phyloP scores from a whole-genome alignment of 1,284 basidiomycete species.

The Omphalotus olearius region DNA sequence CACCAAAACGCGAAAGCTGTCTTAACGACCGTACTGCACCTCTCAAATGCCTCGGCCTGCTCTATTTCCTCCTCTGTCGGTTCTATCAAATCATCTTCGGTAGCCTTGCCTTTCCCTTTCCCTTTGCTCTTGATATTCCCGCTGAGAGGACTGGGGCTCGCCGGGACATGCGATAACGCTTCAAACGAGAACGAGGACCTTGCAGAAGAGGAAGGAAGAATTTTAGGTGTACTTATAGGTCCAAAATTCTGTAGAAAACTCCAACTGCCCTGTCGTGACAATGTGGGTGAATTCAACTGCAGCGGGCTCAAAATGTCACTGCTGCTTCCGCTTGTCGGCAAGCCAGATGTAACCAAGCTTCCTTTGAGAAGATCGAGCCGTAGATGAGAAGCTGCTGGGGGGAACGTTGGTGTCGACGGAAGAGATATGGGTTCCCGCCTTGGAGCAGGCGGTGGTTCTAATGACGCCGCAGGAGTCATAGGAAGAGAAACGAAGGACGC shows the following conservation, averaged over 20 bases:
- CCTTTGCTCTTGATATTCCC: slow-evolving; percentile 6
- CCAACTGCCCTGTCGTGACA: slow-evolving; percentile 14
- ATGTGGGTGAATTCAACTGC: slow-evolving; percentile 32
- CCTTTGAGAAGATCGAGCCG: slow-evolving; percentile 29
- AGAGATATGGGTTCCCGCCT: not conserved
- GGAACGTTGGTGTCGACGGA: slow-evolving; percentile 2
- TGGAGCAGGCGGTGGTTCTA: not conserved
- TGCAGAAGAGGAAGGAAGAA: not conserved
- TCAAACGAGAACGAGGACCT: slow-evolving; percentile 3
- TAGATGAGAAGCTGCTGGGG: slow-evolving; percentile 16
- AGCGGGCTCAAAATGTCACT: slow-evolving; percentile 48
- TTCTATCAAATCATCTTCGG: not conserved
- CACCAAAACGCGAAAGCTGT: slow-evolving; percentile 41
- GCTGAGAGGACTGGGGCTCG: not conserved
- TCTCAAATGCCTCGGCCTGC: slow-evolving; percentile 37
- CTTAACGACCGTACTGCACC: slow-evolving; percentile 28
- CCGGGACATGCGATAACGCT: not conserved
- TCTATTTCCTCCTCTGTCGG: slow-evolving; percentile 14
- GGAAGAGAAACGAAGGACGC: not conserved
- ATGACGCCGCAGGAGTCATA: not conserved
- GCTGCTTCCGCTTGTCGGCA: slow-evolving; percentile 16
- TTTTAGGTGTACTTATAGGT: not conserved
- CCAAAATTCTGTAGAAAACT: slow-evolving; percentile 9
- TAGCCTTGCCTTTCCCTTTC: slow-evolving; percentile 23
- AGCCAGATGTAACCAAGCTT: slow-evolving; percentile 28